Conservation (phyloP, 2,329 filamentous ascomycete genomes). For the Sporothrix pseudoabietina region DNA sequence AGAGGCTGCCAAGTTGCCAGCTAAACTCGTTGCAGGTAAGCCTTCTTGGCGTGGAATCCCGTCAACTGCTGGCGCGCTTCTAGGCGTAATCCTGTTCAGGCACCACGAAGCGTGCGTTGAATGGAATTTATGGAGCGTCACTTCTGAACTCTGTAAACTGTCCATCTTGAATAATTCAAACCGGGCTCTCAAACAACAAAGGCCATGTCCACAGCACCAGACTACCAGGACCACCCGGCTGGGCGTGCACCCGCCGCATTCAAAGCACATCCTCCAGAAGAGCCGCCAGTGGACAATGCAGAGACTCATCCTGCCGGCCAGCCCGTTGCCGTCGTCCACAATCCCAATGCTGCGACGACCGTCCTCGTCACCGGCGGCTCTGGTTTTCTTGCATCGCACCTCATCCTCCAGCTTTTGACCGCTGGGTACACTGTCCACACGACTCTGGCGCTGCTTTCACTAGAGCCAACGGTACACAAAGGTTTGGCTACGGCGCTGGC, state of each 20-base stretch:
- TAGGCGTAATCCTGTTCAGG: neutral
- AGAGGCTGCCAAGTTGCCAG: neutral
- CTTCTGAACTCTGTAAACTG: neutral
- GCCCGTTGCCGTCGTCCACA: neutral
- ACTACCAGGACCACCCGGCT: neutral
- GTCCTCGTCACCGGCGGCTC: conserved; percentile 62
- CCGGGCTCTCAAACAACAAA: neutral
- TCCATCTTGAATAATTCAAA: neutral
- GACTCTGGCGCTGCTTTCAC: conserved; percentile 32
- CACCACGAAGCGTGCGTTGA: neutral
- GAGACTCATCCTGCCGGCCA: neutral
- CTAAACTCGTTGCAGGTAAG: neutral
- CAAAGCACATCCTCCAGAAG: neutral
- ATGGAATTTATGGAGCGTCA: neutral
- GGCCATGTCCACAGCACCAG: neutral
- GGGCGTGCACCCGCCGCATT: neutral
- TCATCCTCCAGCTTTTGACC: conserved; percentile 31
- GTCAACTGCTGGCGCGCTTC: neutral
- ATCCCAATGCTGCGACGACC: neutral
- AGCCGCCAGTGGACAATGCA: neutral
- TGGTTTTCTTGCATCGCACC: conserved; percentile 63
- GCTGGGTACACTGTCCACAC: conserved; percentile 32
- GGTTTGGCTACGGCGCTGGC: conserved; percentile 10
- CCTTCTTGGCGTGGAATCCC: neutral
- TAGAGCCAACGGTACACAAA: conserved; percentile 6